These are phyloP conservation scores for Tinospora cordifolia DNA, from an alignment of 164 flowering plant species.

Conservation along the genomic window DNA sequence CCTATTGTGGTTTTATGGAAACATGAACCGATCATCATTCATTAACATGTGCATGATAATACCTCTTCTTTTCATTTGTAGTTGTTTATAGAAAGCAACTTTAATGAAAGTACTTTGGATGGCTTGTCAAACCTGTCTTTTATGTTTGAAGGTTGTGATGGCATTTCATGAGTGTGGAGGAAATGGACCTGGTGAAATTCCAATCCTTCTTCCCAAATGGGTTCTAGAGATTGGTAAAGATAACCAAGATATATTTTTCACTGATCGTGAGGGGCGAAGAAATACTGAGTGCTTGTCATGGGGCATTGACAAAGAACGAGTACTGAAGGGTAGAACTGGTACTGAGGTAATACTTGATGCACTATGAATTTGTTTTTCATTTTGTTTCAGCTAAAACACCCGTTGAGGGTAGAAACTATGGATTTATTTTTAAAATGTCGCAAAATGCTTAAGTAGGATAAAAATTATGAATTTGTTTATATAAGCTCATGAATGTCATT, in stretches of 20 bases:
- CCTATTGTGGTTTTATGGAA: neutral
- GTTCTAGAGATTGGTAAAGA: conserved; percentile 70
- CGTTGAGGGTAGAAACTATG: no score
- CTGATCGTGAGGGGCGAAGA: conserved; percentile 76
- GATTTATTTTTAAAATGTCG: no score
- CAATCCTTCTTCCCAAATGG: conserved; percentile 79
- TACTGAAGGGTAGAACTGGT: conserved; percentile 72
- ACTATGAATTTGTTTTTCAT: neutral
- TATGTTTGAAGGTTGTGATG: conserved; percentile 60
- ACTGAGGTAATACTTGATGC: conserved; percentile 49
- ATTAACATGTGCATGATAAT: neutral
- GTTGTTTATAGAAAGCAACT: neutral
- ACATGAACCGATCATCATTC: neutral
- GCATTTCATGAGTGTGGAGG: conserved; percentile 82
- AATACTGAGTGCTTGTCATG: conserved; percentile 74
- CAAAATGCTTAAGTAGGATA: no score
- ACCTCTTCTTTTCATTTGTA: neutral
- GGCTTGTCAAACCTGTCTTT: neutral
- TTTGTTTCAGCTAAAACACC: neutral
- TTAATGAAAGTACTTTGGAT: conserved; percentile 6
- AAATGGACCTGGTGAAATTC: conserved; percentile 41
- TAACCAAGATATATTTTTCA: conserved; percentile 78
- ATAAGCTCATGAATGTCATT: no score
- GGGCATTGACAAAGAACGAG: conserved; percentile 85
- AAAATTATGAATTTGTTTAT: no score